Percentiles rank a stretch among this genome's conserved stretches.
These are phyloP conservation scores for Rhizophora mangle DNA, from an alignment of 345 rosid species.

Conservation along the genomic window DNA sequence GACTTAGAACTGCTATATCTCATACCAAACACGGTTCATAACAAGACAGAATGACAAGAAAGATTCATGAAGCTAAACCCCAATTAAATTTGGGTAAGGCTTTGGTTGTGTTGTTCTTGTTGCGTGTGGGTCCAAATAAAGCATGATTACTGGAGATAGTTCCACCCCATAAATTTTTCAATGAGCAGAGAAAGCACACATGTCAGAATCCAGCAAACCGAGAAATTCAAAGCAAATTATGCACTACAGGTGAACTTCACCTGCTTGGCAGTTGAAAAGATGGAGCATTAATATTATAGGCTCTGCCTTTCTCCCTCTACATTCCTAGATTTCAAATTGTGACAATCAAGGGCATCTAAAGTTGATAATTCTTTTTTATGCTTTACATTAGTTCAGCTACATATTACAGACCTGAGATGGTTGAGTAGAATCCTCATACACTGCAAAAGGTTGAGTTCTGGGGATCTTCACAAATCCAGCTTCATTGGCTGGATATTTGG, in stretches of 20 bases:
- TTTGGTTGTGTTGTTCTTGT: too few species aligned
- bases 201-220: not conserved
- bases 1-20: too few species aligned
- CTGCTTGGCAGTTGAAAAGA: not conserved
- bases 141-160: not conserved
- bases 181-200: not conserved
- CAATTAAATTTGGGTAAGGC: too few species aligned
- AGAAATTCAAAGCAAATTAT: too few species aligned
- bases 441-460: conserved; percentile 50
- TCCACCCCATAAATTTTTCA: not conserved
- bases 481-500: conserved; percentile 60
- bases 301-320: not conserved
- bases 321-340: not conserved
- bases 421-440: conserved; percentile 63
- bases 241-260: too few species aligned
- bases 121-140: not conserved
- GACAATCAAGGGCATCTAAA: not conserved
- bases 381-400: not conserved
- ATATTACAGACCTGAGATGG: conserved; percentile 71
- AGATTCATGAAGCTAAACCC: too few species aligned
- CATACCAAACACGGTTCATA: too few species aligned
- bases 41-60: too few species aligned
- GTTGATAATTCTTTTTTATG: too few species aligned
- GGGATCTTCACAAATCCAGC: conserved; percentile 66
- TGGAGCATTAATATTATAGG: not conserved